A percentile compares a stretch with the other conserved stretches of the same genome.
Conservation (phyloP, 2,329 filamentous ascomycete species). For the Blastomyces silverae region DNA sequence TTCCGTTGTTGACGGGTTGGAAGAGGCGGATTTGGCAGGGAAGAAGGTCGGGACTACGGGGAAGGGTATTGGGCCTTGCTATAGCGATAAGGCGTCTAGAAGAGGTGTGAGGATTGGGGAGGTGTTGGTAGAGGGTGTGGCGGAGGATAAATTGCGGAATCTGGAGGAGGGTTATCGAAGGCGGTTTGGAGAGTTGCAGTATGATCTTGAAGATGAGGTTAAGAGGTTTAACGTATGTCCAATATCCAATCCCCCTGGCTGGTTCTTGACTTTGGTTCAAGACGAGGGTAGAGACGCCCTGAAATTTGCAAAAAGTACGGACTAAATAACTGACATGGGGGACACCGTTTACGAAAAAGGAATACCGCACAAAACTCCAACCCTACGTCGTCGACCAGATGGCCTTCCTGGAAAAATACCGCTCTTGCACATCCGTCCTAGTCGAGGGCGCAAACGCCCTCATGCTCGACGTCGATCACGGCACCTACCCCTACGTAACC, state of each 20-base stretch:
- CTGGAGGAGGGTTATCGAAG: conserved; percentile 50
- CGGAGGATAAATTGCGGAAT: conserved; percentile 50
- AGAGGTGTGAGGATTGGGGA: conserved; percentile 54
- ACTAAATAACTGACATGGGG: conserved; percentile 17
- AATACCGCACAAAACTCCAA: conserved; percentile 34
- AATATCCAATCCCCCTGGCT: too few species aligned
- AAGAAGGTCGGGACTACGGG: conserved; percentile 46
- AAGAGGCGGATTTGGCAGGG: conserved; percentile 40
- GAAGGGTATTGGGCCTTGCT: conserved; percentile 52
- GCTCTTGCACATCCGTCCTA: conserved; percentile 50
- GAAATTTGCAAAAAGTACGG: not conserved
- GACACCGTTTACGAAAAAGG: conserved; percentile 21
- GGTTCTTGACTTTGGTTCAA: not conserved
- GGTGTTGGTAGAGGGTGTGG: conserved; percentile 50
- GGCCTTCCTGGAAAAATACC: conserved; percentile 49
- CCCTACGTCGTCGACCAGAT: conserved; percentile 42
- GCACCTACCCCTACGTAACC: conserved; percentile 47
- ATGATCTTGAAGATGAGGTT: conserved; percentile 56
- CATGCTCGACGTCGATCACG: conserved; percentile 54
- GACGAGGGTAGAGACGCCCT: too few species aligned
- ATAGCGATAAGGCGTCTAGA: conserved; percentile 57
- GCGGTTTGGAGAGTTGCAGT: conserved; percentile 53
- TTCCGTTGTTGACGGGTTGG: conserved; percentile 36
- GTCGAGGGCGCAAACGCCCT: conserved; percentile 59
- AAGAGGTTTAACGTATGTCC: conserved; percentile 47